These are phyloP conservation scores for Macrolepiota albuminosa DNA, from an alignment of 768 basidiomycete genomes.

Conservation along the genomic window DNA sequence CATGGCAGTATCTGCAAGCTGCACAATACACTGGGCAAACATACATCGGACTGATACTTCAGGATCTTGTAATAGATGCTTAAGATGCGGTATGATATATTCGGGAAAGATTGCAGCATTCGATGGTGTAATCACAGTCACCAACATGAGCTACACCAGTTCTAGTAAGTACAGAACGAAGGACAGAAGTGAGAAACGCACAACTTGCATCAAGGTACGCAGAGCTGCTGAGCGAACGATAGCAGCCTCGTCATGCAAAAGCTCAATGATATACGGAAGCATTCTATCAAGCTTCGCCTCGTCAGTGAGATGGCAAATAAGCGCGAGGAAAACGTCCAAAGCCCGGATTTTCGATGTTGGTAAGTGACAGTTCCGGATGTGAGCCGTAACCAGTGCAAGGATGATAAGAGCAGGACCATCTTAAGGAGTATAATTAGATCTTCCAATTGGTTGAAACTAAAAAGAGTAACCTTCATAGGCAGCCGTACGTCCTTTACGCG, in stretches of 20 bases:
- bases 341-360: slow-evolving; percentile 85
- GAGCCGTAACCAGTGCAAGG: slow-evolving; percentile 81
- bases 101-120: slow-evolving; percentile 80
- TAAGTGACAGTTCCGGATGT: slow-evolving; percentile 80
- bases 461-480: slow-evolving; percentile 54
- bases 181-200: slow-evolving; percentile 31
- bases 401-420: slow-evolving; percentile 90
- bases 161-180: background rate
- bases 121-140: slow-evolving; percentile 22
- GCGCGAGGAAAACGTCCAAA: slow-evolving; percentile 80
- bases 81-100: slow-evolving; percentile 90
- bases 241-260: slow-evolving; percentile 82
- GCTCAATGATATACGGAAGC: slow-evolving; percentile 86
- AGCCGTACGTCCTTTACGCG: slow-evolving; percentile 38
- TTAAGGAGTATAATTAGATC: slow-evolving; percentile 21
- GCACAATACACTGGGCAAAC: slow-evolving; percentile 81
- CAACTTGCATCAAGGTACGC: slow-evolving; percentile 77
- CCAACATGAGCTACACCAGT: slow-evolving; percentile 18
- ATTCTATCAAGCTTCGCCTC: slow-evolving; percentile 94
- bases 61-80: slow-evolving; percentile 75
- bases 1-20: slow-evolving; percentile 81
- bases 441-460: background rate
- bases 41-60: slow-evolving; percentile 78
- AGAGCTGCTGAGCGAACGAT: slow-evolving; percentile 78
- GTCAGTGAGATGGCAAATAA: slow-evolving; percentile 80